These are phyloP conservation scores for Aspergillus proliferans DNA, from an alignment of 2,329 filamentous ascomycete genomes.

Conservation along the genomic window DNA sequence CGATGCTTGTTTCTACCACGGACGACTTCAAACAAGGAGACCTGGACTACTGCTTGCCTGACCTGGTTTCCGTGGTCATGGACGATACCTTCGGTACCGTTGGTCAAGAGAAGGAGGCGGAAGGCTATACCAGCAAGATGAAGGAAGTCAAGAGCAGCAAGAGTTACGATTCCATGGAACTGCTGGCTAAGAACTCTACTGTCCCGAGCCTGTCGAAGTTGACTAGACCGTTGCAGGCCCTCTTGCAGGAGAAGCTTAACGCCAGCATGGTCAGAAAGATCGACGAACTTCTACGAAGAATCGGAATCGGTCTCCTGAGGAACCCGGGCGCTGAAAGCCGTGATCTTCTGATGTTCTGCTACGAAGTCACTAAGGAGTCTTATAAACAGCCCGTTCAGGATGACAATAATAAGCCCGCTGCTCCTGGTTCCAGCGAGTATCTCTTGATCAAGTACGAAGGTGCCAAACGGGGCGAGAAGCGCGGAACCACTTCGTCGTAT, in stretches of 20 bases:
- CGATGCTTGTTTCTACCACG: constrained; percentile 70
- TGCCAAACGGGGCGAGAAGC: constrained; percentile 65
- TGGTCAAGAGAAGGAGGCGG: constrained; percentile 93
- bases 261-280: constrained; percentile 80
- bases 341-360: constrained; percentile 88
- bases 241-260: constrained; percentile 79
- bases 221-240: constrained; percentile 67
- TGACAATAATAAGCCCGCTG: constrained; percentile 17
- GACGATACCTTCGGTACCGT: constrained; percentile 92
- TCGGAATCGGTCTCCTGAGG: constrained; percentile 73
- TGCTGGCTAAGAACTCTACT: constrained; percentile 77
- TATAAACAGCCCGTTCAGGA: constrained; percentile 58
- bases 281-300: constrained; percentile 76
- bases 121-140: constrained; percentile 91
- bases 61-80: constrained; percentile 81
- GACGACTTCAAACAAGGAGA: constrained; percentile 72
- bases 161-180: constrained; percentile 94
- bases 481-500: constrained; percentile 68
- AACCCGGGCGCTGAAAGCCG: constrained; percentile 73
- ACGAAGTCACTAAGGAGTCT: constrained; percentile 83
- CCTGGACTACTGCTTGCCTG: constrained; percentile 76
- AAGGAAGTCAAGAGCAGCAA: constrained; percentile 98
- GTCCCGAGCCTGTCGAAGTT: constrained; percentile 67
- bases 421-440: constrained; percentile 36
- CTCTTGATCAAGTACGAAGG: constrained; percentile 75